Evolutionary conservation across 805 yeast genomes (phyloP), one percentile per base, ranked within the genome.

Genomic region (Lipomyces yamanashiensis): DNA sequence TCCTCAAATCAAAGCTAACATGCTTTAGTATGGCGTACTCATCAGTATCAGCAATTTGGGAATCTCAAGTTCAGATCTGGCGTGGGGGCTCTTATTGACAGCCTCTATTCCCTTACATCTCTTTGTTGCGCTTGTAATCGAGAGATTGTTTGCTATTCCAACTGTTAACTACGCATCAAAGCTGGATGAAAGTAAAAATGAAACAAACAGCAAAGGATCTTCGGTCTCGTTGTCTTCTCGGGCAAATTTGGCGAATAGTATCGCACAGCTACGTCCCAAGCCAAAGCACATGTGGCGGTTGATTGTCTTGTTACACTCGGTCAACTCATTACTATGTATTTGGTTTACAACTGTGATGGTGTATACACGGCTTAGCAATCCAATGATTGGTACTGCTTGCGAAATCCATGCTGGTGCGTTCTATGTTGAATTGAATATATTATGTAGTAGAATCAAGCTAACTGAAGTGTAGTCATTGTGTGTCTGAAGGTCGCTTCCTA

Each of bases 381-480:
- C 83, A 12, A 58, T 78, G 19, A 62, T 80, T n/a, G 84, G 84
- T 28, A 79, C 82, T 0, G 58, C 74, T 1, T 75, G 80, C 54
- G 81, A 78, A 59, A 62, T 77, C 41, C 79, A 76, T 66, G 78
- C 82, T 15, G 39, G 67, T 60, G 40, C 6, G 67, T 37, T 40
- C 10, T 40, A 2, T 49, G 12, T 48, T 54, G 21, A n/a, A 21
- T 19, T 1, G 40, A 10, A 21, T 15, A 8, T 21, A 36, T 15
- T 7, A 15, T 23, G 8, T 28, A n/a, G 34, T 13, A 28, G 23
- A 7, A 13, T n/a, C 28, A 12, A 17, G 17, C 36, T 48, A 44
- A 49, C 50, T 15, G 36, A 17, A 37, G 5, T 2, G 17, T 50
- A 61, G 73, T 81, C 39, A 75, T 80, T 15, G 68, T 79, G 19